These are phyloP conservation scores for Colletotrichum lindemuthianum DNA, from an alignment of 2,329 filamentous ascomycete genomes.

Conservation along the genomic window DNA sequence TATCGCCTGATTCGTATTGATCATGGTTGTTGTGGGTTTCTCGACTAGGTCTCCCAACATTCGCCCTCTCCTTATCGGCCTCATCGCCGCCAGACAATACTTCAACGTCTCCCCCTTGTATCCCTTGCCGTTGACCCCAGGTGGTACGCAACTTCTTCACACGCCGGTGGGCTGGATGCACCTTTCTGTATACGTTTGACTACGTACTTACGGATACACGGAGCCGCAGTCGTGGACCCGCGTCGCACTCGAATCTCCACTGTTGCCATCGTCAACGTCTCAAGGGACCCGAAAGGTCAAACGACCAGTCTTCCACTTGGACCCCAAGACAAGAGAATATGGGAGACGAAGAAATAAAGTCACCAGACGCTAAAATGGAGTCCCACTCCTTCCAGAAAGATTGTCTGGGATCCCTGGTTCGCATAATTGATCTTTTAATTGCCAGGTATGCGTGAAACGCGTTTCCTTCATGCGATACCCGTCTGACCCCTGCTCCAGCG, in stretches of 20 bases:
- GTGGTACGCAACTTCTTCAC: too few species aligned
- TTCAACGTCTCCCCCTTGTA: too few species aligned
- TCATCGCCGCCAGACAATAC: too few species aligned
- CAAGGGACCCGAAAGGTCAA: background rate
- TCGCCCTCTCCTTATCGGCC: too few species aligned
- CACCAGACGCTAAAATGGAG: constrained; percentile 46
- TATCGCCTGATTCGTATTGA: too few species aligned
- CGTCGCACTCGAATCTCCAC: too few species aligned
- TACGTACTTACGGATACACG: too few species aligned
- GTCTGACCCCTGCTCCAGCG: constrained; percentile 39
- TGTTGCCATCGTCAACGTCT: too few species aligned
- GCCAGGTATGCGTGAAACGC: constrained; percentile 55
- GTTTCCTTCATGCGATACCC: constrained; percentile 55
- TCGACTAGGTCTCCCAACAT: too few species aligned
- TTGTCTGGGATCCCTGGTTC: constrained; percentile 41
- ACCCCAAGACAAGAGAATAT: background rate
- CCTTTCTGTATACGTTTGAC: background rate
- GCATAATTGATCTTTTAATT: constrained; percentile 62
- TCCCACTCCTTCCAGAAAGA: constrained; percentile 50
- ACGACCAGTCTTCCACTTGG: background rate
- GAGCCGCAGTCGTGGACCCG: too few species aligned
- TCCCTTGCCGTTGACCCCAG: too few species aligned
- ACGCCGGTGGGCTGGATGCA: background rate
- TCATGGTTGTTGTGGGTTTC: too few species aligned
- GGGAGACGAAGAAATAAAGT: constrained; percentile 31